phyloP scores from a whole-genome alignment of 345 rosid genomes.

The Noccaea bulbosa region DNA sequence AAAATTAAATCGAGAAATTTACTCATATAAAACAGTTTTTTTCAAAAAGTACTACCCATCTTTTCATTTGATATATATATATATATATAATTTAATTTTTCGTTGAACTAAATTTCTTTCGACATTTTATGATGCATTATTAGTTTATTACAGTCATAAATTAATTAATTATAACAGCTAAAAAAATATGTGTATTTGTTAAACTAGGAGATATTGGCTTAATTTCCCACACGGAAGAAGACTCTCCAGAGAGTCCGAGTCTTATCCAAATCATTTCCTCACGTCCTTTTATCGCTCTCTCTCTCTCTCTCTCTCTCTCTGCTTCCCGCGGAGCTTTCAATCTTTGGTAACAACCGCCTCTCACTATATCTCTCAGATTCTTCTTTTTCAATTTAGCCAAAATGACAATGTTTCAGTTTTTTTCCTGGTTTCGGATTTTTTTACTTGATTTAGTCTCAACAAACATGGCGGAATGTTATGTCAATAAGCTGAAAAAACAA shows the following conservation, averaged over 20 bases:
- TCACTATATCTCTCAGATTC: background rate
- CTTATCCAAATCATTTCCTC: slow-evolving; percentile 40
- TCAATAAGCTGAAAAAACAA: background rate
- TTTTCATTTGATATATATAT: no score
- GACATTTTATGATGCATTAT: background rate
- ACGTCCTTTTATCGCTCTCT: slow-evolving; percentile 17
- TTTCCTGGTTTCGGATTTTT: background rate
- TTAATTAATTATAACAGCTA: background rate
- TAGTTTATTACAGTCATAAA: background rate
- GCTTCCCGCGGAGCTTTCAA: slow-evolving; percentile 36
- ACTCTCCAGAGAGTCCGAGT: background rate
- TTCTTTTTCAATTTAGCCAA: background rate
- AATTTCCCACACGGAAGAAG: slow-evolving; percentile 18
- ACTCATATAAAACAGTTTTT: no score
- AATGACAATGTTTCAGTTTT: background rate
- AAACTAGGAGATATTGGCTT: slow-evolving; percentile 1
- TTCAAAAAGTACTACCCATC: no score
- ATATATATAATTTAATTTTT: no score
- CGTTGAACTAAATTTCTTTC: no score
- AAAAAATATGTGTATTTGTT: no score
- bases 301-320: slow-evolving; percentile 29
- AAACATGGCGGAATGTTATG: background rate
- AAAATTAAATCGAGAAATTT: background rate
- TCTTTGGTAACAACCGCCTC: slow-evolving; percentile 8
- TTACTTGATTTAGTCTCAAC: no score